These are phyloP conservation scores for Nyssa sinensis DNA, from an alignment of 148 eudicot genomes.

Conservation along the genomic window DNA sequence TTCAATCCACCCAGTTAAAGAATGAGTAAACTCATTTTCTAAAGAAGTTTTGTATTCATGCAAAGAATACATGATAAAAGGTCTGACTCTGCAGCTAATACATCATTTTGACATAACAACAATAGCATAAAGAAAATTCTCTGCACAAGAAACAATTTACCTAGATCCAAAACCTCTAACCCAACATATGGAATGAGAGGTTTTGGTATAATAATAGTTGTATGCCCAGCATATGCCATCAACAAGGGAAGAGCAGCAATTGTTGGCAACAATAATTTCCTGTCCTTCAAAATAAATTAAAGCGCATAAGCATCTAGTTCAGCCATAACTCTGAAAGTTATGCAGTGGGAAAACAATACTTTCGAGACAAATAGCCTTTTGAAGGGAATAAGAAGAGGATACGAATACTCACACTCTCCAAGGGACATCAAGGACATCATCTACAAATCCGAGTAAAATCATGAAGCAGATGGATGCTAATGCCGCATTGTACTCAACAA, in stretches of 20 bases:
- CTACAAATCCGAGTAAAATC: slow-evolving; percentile 94
- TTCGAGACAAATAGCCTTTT: not conserved
- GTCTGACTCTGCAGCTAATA: not conserved
- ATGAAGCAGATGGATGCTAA: slow-evolving; percentile 94
- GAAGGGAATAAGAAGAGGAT: not conserved
- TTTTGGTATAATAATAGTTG: slow-evolving; percentile 87
- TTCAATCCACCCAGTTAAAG: not conserved
- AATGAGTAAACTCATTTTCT: not conserved
- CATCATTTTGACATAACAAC: not conserved
- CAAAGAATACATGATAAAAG: not conserved
- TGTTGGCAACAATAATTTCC: slow-evolving; percentile 85
- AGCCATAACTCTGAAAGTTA: not conserved
- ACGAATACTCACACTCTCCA: slow-evolving; percentile 93
- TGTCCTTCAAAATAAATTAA: slow-evolving; percentile 38
- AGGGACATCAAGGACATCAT: slow-evolving; percentile 93
- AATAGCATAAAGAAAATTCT: not conserved
- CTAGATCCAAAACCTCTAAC: slow-evolving; percentile 74
- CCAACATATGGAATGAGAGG: slow-evolving; percentile 81
- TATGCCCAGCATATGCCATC: slow-evolving; percentile 99
- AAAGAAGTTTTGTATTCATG: not conserved
- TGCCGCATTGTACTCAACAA: slow-evolving; percentile 96
- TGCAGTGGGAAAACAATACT: not conserved
- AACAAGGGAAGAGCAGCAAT: slow-evolving; percentile 91
- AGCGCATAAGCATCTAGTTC: slow-evolving; percentile 9
- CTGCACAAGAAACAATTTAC: slow-evolving; percentile 31